Base-by-base conservation (phyloP, 257 asterid species). In the Capsicum baccatum region DNA sequence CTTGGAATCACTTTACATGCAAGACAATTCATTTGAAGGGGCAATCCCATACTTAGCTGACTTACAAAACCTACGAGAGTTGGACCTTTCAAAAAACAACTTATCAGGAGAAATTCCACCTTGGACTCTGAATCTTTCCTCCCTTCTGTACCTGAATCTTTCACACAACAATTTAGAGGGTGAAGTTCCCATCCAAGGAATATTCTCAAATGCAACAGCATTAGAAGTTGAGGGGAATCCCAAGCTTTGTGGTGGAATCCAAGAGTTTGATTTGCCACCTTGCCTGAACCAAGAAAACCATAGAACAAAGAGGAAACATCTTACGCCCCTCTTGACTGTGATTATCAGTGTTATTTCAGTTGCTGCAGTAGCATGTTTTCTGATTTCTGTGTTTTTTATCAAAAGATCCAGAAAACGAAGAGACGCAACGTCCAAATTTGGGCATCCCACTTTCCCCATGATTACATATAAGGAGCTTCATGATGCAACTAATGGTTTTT, bases 161-260 rank as follows among this genome's bases (percentile, higher is more conserved):
- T 6, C 73, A 13, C 48, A 35, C 71, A 66, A 35, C 73, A 6
- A 66, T 66, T 66, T 33, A 33, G 73, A 66, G 19, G 73, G 47
- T 33, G 48, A 66, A 47, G 73, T 26, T 66, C 73, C 71, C 48
- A 2, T 66, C 11, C 73, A 66, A 66, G 19, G 47, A 35, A 47
- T 66, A 33, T 67, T 35, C 50, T 67, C 74, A 67, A 67, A 67
- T 67, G 16, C 74, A 67, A 67, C 47, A 11, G 12, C 19, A 13
- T 67, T 67, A 35, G 19, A 67, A 67, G 74, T 67, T 33, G 47
- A 6, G 17, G 90, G 85, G 58, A 91, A 91, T 37, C 67, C 70
- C 15, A 81, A 84, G 59, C 90, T 91, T 62, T 90, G 94, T 63
- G 92, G 91, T 58, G 92, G 92, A 79, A 84, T 84, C 82, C 33